These are phyloP conservation scores for Colletotrichum cereale DNA, from an alignment of 2,329 filamentous ascomycete genomes.

Conservation along the genomic window DNA sequence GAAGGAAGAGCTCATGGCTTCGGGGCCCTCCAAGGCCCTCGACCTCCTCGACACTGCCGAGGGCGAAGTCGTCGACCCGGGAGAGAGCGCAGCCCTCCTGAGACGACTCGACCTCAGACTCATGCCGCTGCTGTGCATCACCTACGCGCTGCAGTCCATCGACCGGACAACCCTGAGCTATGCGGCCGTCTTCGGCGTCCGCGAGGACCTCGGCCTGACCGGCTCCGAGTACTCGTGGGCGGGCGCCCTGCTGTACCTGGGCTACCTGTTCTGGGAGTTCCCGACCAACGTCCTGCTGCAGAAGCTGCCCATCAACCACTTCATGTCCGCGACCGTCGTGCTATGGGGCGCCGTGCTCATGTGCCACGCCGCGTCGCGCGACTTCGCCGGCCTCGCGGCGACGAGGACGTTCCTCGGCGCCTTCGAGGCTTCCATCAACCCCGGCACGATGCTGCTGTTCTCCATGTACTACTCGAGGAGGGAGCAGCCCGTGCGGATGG, in stretches of 20 bases:
- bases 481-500: constrained; percentile 73
- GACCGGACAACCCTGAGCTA: constrained; percentile 48
- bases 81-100: constrained; percentile 13
- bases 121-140: constrained; percentile 43
- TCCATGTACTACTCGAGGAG: constrained; percentile 60
- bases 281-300: constrained; percentile 69
- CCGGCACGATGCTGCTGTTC: constrained; percentile 60
- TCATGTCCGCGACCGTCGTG: constrained; percentile 46
- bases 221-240: constrained; percentile 69
- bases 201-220: constrained; percentile 60
- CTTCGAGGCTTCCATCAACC: constrained; percentile 50
- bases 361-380: constrained; percentile 43
- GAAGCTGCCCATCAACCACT: constrained; percentile 44
- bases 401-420: constrained; percentile 42
- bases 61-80: constrained; percentile 20
- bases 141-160: constrained; percentile 23
- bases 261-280: constrained; percentile 72
- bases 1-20: constrained; percentile 17
- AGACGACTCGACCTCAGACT: constrained; percentile 43
- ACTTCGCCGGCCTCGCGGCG: constrained; percentile 40
- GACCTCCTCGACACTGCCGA: constrained; percentile 32
- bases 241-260: constrained; percentile 69
- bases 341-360: constrained; percentile 59
- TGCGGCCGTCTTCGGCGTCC: constrained; percentile 66
- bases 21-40: constrained; percentile 20